Percentiles rank a stretch among this genome's conserved stretches.
phyloP scores from a whole-genome alignment of 768 basidiomycete species.

The Collybia mongolica region DNA sequence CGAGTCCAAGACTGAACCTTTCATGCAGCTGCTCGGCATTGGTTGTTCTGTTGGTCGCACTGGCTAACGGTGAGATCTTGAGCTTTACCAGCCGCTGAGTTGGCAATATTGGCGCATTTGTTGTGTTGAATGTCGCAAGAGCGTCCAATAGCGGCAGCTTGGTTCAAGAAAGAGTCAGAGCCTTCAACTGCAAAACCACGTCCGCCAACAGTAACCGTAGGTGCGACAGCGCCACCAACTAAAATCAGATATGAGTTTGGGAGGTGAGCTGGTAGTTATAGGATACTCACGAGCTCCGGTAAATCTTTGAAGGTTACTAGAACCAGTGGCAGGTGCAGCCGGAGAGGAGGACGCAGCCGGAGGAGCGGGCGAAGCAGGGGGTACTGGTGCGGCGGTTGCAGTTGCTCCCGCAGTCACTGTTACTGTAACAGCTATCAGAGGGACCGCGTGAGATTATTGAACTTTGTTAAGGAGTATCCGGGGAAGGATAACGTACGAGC shows the following conservation, averaged over 20 bases:
- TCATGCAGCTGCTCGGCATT: conserved; percentile 23
- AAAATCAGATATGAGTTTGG: not conserved
- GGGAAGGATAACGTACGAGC: conserved; percentile 10
- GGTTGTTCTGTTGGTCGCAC: conserved; percentile 35
- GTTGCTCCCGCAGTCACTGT: conserved; percentile 14
- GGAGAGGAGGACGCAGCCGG: conserved; percentile 13
- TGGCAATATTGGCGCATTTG: conserved; percentile 49
- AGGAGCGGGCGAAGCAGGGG: conserved; percentile 2
- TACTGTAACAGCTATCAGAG: conserved; percentile 22
- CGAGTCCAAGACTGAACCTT: no score
- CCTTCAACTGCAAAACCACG: conserved; percentile 46
- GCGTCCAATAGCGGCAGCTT: conserved; percentile 48
- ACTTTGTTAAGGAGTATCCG: not conserved
- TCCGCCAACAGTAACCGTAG: conserved; percentile 42
- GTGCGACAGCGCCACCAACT: conserved; percentile 45
- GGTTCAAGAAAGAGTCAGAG: conserved; percentile 46
- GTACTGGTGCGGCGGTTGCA: conserved; percentile 12
- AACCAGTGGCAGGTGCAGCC: conserved; percentile 15
- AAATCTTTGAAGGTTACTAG: conserved; percentile 50
- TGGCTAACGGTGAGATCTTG: conserved; percentile 37
- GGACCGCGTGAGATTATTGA: not conserved
- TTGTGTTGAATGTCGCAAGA: conserved; percentile 63
- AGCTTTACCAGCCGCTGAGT: conserved; percentile 36
- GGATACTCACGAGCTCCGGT: conserved; percentile 41
- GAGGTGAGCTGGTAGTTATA: not conserved